Conservation (phyloP, 225 moss, liverwort and hornwort species). For the Anthoceros angustus region DNA sequence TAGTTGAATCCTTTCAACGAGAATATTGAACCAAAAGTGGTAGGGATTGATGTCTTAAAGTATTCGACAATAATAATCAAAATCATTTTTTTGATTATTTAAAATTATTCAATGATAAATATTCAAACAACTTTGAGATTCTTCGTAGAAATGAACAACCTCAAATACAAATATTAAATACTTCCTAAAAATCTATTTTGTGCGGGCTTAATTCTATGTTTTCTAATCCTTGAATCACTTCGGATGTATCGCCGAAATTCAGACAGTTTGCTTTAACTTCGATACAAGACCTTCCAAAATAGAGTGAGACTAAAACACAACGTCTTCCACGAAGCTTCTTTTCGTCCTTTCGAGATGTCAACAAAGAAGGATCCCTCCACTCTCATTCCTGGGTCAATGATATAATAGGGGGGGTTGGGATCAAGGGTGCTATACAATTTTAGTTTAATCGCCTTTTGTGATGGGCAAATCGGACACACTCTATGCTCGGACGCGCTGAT, state of each 20-base stretch:
- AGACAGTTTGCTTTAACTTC: constrained; percentile 7
- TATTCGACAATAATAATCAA: too few species aligned
- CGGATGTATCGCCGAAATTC: constrained; percentile 9
- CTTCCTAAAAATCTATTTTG: too few species aligned
- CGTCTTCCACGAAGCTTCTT: background rate
- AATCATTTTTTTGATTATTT: too few species aligned
- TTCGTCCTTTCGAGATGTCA: background rate
- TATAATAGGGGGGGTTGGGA: constrained; percentile 2
- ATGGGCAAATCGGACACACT: background rate
- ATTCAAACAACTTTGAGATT: too few species aligned
- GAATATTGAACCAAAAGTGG: too few species aligned
- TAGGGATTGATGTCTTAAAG: too few species aligned
- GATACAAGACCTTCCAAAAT: constrained; percentile 14
- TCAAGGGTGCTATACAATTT: background rate
- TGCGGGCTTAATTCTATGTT: too few species aligned
- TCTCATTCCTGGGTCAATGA: constrained; percentile 8
- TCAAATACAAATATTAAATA: too few species aligned
- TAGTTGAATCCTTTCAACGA: too few species aligned
- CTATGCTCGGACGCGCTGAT: background rate
- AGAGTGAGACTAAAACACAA: constrained; percentile 8
- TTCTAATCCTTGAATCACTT: too few species aligned
- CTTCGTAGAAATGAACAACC: too few species aligned
- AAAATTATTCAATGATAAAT: too few species aligned
- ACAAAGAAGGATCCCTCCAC: background rate
- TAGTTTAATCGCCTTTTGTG: background rate